Evolutionary conservation across 2,329 filamentous ascomycete genomes (phyloP).

Genomic region (Claviceps paspali): DNA sequence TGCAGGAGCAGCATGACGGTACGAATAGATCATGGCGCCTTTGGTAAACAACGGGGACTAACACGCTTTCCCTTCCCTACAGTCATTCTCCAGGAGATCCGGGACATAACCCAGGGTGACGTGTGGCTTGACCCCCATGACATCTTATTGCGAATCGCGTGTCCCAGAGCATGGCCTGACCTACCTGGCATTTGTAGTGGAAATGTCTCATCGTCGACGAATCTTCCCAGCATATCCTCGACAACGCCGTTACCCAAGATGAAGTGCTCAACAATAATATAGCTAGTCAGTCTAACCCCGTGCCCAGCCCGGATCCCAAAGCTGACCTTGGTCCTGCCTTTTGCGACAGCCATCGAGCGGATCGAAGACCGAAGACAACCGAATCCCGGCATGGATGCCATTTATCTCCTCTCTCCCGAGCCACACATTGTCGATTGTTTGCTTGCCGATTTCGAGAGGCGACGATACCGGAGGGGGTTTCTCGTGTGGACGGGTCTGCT

Average conservation of each 20-base stretch:
- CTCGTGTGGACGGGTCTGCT: conserved; percentile 76
- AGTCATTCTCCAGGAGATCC: conserved; percentile 38
- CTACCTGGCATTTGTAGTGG: conserved; percentile 47
- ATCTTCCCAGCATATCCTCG: conserved; percentile 66
- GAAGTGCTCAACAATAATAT: conserved; percentile 95
- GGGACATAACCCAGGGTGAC: conserved; percentile 65
- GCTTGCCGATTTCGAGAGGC: conserved; percentile 77
- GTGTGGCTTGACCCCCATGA: conserved; percentile 31
- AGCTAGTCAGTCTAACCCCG: conserved; percentile 55
- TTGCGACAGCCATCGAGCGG: conserved; percentile 65
- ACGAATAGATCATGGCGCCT: background rate
- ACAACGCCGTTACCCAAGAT: conserved; percentile 87
- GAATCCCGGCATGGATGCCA: conserved; percentile 83
- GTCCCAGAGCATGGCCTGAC: background rate
- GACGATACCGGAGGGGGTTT: conserved; percentile 64
- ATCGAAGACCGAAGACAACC: conserved; percentile 74
- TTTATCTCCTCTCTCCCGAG: conserved; percentile 79
- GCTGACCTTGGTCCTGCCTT: conserved; percentile 9
- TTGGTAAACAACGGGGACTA: no score
- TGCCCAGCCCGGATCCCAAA: conserved; percentile 2
- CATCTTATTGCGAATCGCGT: background rate
- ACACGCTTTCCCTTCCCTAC: no score
- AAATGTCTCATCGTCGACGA: conserved; percentile 90
- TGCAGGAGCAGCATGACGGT: conserved; percentile 60
- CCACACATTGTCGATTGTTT: conserved; percentile 86